A percentile compares a stretch with the other conserved stretches of the same genome.
These are phyloP conservation scores for Penstemon barbatus DNA, from an alignment of 257 asterid genomes.

Conservation along the genomic window DNA sequence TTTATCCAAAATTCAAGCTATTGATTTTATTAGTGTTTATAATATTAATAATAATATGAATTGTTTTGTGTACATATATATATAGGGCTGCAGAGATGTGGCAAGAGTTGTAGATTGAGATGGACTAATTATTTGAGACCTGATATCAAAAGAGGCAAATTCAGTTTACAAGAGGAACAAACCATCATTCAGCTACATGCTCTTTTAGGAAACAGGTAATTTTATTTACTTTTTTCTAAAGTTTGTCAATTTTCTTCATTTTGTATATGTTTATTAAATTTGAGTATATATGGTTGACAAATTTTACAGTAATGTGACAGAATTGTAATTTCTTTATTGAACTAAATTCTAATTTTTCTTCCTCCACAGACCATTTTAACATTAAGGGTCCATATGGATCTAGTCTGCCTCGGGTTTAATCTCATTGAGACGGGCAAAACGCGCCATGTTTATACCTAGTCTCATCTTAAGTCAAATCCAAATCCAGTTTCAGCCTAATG, in stretches of 20 bases:
- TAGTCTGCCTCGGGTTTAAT: too few relatives aligned
- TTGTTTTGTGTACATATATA: background rate
- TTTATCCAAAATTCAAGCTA: too few relatives aligned
- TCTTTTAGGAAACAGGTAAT: conserved; percentile 84
- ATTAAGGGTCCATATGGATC: too few relatives aligned
- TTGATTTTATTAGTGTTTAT: background rate
- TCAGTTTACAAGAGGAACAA: conserved; percentile 88
- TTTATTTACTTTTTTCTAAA: background rate
- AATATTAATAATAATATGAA: background rate
- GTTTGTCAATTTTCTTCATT: background rate
- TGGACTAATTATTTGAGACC: conserved; percentile 93
- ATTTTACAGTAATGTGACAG: background rate
- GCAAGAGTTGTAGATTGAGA: conserved; percentile 86
- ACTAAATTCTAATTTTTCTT: background rate
- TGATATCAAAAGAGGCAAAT: conserved; percentile 89
- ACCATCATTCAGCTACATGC: conserved; percentile 97
- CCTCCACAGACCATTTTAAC: background rate
- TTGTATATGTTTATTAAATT: background rate
- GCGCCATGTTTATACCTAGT: too few relatives aligned
- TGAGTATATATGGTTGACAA: background rate
- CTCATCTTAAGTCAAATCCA: too few relatives aligned
- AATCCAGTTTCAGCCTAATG: too few relatives aligned
- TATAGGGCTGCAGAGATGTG: conserved; percentile 82
- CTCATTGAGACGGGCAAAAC: too few relatives aligned
- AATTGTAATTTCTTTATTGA: background rate